Evolutionary conservation across 2,329 filamentous ascomycete species (phyloP).

Genomic region (Dactylella cylindrospora): DNA sequence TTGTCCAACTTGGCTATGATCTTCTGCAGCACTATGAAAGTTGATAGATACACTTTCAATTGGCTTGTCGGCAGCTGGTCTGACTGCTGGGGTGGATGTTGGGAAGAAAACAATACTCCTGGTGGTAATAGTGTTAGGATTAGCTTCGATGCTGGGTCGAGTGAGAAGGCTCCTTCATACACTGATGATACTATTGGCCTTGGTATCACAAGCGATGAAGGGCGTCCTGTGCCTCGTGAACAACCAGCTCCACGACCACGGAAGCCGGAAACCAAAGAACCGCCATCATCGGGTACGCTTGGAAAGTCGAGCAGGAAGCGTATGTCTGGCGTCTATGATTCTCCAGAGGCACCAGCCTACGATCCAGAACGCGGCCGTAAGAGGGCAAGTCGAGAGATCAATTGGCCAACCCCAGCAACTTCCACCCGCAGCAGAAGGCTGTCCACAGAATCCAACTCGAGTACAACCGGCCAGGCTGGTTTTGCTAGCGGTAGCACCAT

Average conservation of each 20-base stretch:
- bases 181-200: slow-evolving; percentile 22
- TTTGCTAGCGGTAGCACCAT: slow-evolving; percentile 24
- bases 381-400: slow-evolving; percentile 37
- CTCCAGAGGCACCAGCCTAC: slow-evolving; percentile 6
- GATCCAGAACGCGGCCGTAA: slow-evolving; percentile 40
- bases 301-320: slow-evolving; percentile 33
- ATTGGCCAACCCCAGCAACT: slow-evolving; percentile 19
- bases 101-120: slow-evolving; percentile 43
- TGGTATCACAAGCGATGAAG: slow-evolving; percentile 28
- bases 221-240: slow-evolving; percentile 11
- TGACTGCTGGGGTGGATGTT: slow-evolving; percentile 48
- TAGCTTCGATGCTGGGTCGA: slow-evolving; percentile 25
- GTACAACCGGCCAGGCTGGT: slow-evolving; percentile 8
- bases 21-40: slow-evolving; percentile 49
- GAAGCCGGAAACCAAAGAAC: slow-evolving; percentile 20
- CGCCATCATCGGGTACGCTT: slow-evolving; percentile 16
- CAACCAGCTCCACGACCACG: slow-evolving; percentile 14
- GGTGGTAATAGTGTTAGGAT: slow-evolving; percentile 10
- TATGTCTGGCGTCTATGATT: slow-evolving; percentile 25
- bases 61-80: slow-evolving; percentile 49
- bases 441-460: slow-evolving; percentile 15
- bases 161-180: slow-evolving; percentile 7
- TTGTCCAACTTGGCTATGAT: slow-evolving; percentile 49
- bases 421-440: slow-evolving; percentile 15
- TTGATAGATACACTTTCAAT: slow-evolving; percentile 49